A percentile compares a stretch with the other conserved stretches of the same genome.
Conservation (phyloP, 108 stramenopile species). For the Skeletonema menzelii region DNA sequence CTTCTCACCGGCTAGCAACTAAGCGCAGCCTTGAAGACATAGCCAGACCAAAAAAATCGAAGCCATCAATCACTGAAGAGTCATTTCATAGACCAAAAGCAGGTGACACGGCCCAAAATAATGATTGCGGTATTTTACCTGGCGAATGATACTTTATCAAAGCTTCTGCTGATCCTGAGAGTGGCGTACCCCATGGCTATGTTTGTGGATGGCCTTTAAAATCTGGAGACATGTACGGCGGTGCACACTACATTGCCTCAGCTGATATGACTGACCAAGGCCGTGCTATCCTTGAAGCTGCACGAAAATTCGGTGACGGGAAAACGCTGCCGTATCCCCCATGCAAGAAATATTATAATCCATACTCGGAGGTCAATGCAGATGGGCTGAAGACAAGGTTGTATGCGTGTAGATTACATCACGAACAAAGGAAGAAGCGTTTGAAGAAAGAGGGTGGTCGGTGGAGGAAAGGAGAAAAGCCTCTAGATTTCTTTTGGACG, state of each 20-base stretch:
- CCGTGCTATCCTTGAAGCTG: conserved; percentile 63
- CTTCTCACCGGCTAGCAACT: background rate
- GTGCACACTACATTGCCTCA: conserved; percentile 75
- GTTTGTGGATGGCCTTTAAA: conserved; percentile 59
- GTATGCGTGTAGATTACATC: conserved; percentile 85
- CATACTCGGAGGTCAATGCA: conserved; percentile 20
- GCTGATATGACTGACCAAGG: conserved; percentile 76
- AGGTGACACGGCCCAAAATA: conserved; percentile 41
- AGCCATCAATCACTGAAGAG: background rate
- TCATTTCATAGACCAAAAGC: conserved; percentile 59
- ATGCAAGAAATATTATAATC: conserved; percentile 84
- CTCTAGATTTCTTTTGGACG: conserved; percentile 58
- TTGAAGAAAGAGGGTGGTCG: conserved; percentile 49
- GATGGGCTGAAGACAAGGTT: conserved; percentile 38
- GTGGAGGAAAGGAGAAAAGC: conserved; percentile 72
- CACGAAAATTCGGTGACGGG: conserved; percentile 71
- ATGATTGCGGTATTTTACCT: conserved; percentile 84
- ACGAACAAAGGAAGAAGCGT: conserved; percentile 58
- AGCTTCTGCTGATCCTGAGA: conserved; percentile 57
- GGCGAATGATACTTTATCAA: conserved; percentile 86
- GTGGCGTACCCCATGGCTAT: conserved; percentile 77
- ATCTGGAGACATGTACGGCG: conserved; percentile 84
- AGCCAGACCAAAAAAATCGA: background rate
- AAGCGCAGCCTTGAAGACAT: background rate
- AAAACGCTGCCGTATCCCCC: conserved; percentile 78